These are phyloP conservation scores for Rubia peregrina DNA, from an alignment of 305 asterid genomes.

Conservation along the genomic window DNA sequence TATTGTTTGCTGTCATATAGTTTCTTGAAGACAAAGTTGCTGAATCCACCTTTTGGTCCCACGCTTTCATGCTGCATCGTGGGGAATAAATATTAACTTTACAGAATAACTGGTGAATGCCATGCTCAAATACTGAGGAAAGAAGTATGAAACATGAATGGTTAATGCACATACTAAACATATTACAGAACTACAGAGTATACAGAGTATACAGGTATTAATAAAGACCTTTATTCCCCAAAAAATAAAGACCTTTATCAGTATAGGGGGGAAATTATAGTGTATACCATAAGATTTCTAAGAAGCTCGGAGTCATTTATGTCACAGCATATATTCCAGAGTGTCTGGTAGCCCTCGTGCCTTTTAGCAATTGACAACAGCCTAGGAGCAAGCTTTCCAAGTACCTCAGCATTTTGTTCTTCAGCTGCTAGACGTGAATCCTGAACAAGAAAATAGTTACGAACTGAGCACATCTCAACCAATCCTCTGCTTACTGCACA, in stretches of 20 bases:
- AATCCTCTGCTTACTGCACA: not conserved
- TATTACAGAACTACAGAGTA: not conserved
- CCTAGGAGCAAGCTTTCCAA: slow-evolving; percentile 52
- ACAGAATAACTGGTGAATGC: not conserved
- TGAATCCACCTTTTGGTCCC: slow-evolving; percentile 92
- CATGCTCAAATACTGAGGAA: not conserved
- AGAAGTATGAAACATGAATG: not conserved
- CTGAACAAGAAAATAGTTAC: slow-evolving; percentile 34
- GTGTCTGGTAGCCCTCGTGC: slow-evolving; percentile 76
- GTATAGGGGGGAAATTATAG: slow-evolving; percentile 4
- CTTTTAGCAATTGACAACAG: slow-evolving; percentile 73
- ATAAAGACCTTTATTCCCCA: too few relatives aligned
- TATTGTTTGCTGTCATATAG: slow-evolving; percentile 60
- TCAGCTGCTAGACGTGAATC: slow-evolving; percentile 35
- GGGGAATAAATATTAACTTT: slow-evolving; percentile 16
- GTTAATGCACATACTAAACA: not conserved
- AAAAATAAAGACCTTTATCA: not conserved
- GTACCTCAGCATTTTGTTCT: slow-evolving; percentile 44
- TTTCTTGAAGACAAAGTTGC: slow-evolving; percentile 79
- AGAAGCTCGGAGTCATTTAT: slow-evolving; percentile 73
- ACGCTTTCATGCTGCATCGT: slow-evolving; percentile 66
- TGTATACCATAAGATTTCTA: slow-evolving; percentile 68
- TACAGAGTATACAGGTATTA: not conserved
- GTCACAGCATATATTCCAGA: slow-evolving; percentile 78
- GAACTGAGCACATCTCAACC: not conserved